Base-by-base conservation (phyloP, 306 rosid species). In the Cicer yamashitae region DNA sequence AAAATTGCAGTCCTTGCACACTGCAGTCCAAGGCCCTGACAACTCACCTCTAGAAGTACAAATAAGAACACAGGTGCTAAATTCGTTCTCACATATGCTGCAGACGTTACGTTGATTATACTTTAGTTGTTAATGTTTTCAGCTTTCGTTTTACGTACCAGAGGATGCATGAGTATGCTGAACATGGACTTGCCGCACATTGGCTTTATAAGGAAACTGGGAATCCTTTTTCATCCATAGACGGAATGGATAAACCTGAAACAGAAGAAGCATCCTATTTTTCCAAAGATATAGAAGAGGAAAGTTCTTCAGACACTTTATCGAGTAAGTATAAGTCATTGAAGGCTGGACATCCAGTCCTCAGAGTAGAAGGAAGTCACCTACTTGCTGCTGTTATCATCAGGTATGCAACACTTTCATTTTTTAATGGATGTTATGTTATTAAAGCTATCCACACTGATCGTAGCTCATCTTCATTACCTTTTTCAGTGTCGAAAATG, bases 121-220 rank as follows among this genome's bases (percentile, higher is more conserved):
- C 70, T 67, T 75, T 54, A 67, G 76, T 68, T 61, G 53, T 62
- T 82, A 20, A 73, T 70, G 70, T 74, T 64, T 51, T 54, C 46
- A 41, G 7, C 45, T 48, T 48, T 74, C 71, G 64, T 81, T 60
- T 40, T 74, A 40, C 65, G 56, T 73, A 7, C 72, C 71, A 94
- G 98, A 94, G 94, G 88, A 91, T 94, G 98, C 98, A 94, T 37
- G 94, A 94, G 73, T 81, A 85, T 85, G 98, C 98, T 73, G 98
- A 94, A 79, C 91, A 94, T 83, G 98, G 98, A 82, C 93, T 88
- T 75, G 98, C 98, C 37, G 97, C 98, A 41, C 98, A 94, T 85
- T 94, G 98, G 98, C 97, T 94, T 78, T 94, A 94, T 81, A 94
- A 94, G 83, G 97, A 94, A 83, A 82, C 92, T 14, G 97, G 89